Evolutionary conservation across 2,329 filamentous ascomycete species (phyloP).

Genomic region (Fusarium lyarnte): DNA sequence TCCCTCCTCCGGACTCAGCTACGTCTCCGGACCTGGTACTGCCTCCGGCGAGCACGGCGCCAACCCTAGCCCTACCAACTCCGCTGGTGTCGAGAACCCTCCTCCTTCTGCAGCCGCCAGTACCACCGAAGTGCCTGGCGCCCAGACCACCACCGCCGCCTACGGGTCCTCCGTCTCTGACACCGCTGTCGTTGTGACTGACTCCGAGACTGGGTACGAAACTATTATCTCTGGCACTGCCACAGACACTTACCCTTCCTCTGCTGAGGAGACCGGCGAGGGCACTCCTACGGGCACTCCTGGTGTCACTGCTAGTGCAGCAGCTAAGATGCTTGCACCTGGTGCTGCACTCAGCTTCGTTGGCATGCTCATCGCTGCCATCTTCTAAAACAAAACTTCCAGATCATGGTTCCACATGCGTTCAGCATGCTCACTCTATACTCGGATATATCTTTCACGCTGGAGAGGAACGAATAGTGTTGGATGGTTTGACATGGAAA

Average conservation of each 20-base stretch:
- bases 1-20: constrained; percentile 15
- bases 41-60: constrained; percentile 16
- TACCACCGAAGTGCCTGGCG: constrained; percentile 30
- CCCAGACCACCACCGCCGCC: constrained; percentile 32
- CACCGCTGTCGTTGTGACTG: constrained; percentile 24
- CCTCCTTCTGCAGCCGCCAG: constrained; percentile 30
- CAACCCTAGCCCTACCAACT: background rate
- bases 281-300: constrained; percentile 41
- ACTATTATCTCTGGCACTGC: constrained; percentile 24
- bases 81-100: constrained; percentile 17
- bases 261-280: constrained; percentile 27
- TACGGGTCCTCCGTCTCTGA: constrained; percentile 28
- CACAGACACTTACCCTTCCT: constrained; percentile 21
- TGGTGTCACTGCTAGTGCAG: constrained; percentile 47
- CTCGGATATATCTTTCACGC: constrained; percentile 23
- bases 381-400: constrained; percentile 39
- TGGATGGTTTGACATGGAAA: constrained; percentile 25
- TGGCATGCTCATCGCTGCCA: constrained; percentile 39
- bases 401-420: constrained; percentile 17
- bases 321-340: constrained; percentile 38
- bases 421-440: constrained; percentile 13
- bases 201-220: constrained; percentile 24
- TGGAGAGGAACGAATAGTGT: constrained; percentile 22
- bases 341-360: constrained; percentile 41
- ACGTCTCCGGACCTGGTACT: constrained; percentile 18